Conservation (phyloP, 108 stramenopile genomes). For the Cylindrotheca closterium region DNA sequence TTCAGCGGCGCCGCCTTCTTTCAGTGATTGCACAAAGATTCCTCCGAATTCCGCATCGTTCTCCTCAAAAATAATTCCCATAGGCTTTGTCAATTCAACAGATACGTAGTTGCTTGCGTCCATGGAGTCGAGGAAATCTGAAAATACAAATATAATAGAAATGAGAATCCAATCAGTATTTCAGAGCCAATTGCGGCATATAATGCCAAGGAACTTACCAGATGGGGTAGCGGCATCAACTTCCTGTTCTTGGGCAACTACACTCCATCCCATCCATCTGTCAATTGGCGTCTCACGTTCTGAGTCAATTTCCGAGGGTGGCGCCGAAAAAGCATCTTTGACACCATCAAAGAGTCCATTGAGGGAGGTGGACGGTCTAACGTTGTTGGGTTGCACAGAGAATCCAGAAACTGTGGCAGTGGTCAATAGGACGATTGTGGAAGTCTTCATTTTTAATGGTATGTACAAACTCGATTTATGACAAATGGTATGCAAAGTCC, state of each 20-base stretch:
- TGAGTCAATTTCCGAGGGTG: slow-evolving; percentile 54
- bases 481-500: no score
- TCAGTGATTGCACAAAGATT: slow-evolving; percentile 79
- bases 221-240: neutral
- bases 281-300: slow-evolving; percentile 90
- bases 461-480: no score
- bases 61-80: slow-evolving; percentile 93
- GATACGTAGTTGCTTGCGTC: slow-evolving; percentile 75
- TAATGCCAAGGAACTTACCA: neutral
- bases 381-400: slow-evolving; percentile 12
- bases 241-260: slow-evolving; percentile 51
- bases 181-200: neutral
- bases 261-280: slow-evolving; percentile 92
- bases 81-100: slow-evolving; percentile 73
- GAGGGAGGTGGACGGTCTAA: slow-evolving; percentile 21
- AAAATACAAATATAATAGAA: neutral
- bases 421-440: slow-evolving; percentile 30
- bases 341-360: slow-evolving; percentile 85
- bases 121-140: slow-evolving; percentile 85
- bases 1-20: slow-evolving; percentile 67
- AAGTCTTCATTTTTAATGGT: slow-evolving; percentile 37
- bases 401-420: slow-evolving; percentile 37
- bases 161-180: neutral
- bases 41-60: slow-evolving; percentile 84
- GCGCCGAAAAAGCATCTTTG: slow-evolving; percentile 78